Conservation (phyloP, 2,329 filamentous ascomycete genomes). For the Fusarium temperatum region DNA sequence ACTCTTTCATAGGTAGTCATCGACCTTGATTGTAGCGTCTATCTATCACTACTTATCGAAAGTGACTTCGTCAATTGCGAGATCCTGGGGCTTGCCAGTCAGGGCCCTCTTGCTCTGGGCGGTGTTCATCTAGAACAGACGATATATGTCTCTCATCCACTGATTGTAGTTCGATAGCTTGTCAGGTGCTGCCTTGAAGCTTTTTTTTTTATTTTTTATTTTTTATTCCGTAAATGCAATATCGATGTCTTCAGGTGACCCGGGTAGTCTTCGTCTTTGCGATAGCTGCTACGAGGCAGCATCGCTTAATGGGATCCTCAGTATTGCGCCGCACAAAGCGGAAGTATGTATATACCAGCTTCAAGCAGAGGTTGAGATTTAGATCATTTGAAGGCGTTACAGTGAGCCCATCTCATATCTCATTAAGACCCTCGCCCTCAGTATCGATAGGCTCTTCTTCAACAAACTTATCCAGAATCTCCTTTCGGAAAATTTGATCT, state of each 20-base stretch:
- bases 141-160: background rate
- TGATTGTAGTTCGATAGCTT: background rate
- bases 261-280: background rate
- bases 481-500: background rate
- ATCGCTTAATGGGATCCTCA: background rate
- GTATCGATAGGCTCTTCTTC: too few relatives aligned
- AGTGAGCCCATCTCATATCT: background rate
- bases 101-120: background rate
- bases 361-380: too few relatives aligned
- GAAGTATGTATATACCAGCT: too few relatives aligned
- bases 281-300: background rate
- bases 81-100: background rate
- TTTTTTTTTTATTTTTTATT: too few relatives aligned
- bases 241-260: background rate
- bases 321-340: too few relatives aligned
- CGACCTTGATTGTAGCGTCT: background rate
- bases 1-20: background rate
- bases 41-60: background rate
- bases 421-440: background rate
- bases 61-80: background rate
- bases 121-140: background rate
- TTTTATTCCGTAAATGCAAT: background rate
- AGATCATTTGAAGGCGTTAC: background rate
- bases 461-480: background rate
- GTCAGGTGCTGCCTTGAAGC: background rate